A percentile compares a stretch with the other conserved stretches of the same genome.
These are phyloP conservation scores for Lyophyllum atratum DNA, from an alignment of 768 basidiomycete species.

Conservation along the genomic window DNA sequence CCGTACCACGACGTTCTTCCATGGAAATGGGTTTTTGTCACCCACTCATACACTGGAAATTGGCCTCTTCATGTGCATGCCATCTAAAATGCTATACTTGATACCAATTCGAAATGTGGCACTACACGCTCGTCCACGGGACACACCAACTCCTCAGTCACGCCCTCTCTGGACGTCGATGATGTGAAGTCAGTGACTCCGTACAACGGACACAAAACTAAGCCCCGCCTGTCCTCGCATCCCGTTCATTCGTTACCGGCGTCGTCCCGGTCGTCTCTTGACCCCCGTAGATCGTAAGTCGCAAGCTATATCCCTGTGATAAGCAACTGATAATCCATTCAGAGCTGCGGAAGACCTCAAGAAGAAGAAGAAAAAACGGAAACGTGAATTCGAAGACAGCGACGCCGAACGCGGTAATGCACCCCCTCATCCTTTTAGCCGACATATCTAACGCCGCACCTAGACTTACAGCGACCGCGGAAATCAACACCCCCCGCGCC, in stretches of 20 bases:
- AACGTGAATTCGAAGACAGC: slow-evolving; percentile 73
- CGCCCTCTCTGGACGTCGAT: slow-evolving; percentile 53
- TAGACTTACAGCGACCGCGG: slow-evolving; percentile 54
- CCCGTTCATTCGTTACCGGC: slow-evolving; percentile 45
- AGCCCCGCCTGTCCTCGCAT: slow-evolving; percentile 50
- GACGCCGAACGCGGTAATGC: slow-evolving; percentile 61
- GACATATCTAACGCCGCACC: slow-evolving; percentile 5
- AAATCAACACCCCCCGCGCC: slow-evolving; percentile 60
- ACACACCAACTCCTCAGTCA: slow-evolving; percentile 30
- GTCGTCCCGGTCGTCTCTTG: slow-evolving; percentile 56
- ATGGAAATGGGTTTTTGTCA: not conserved
- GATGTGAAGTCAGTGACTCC: slow-evolving; percentile 44
- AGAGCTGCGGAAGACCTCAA: slow-evolving; percentile 53
- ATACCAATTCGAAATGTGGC: not conserved
- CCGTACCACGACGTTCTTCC: slow-evolving; percentile 3
- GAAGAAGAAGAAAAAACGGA: slow-evolving; percentile 87
- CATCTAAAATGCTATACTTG: not conserved
- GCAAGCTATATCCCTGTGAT: not conserved
- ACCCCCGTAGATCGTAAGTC: slow-evolving; percentile 65
- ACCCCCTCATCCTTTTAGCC: slow-evolving; percentile 7
- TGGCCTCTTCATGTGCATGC: not conserved
- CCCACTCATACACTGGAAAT: not conserved
- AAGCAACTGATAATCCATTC: slow-evolving; percentile 1
- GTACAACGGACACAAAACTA: slow-evolving; percentile 33
- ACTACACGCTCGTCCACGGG: too few species aligned